Percentiles rank a stretch among this genome's conserved stretches.
These are phyloP conservation scores for Boletus sensibilis DNA, from an alignment of 768 basidiomycete genomes.

Conservation along the genomic window DNA sequence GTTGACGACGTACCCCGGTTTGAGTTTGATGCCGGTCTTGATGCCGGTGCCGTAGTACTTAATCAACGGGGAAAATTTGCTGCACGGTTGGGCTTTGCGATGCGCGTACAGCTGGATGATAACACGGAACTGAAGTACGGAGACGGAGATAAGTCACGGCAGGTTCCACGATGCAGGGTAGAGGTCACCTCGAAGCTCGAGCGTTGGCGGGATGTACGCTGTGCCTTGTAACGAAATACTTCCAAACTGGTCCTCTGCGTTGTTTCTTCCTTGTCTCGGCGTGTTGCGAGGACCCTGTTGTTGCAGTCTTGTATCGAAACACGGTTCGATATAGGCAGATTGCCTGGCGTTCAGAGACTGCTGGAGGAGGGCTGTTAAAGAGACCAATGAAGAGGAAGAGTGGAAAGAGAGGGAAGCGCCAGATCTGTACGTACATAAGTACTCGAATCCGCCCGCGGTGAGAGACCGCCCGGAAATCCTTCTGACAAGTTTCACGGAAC, in stretches of 20 bases:
- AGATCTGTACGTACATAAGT: slow-evolving; percentile 9
- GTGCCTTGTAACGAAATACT: slow-evolving; percentile 9
- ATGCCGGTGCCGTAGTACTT: not conserved
- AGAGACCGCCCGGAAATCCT: slow-evolving; percentile 15
- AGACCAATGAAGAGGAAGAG: not conserved
- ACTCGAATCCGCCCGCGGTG: slow-evolving; percentile 11
- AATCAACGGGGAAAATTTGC: not conserved
- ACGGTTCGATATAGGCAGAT: slow-evolving; percentile 3
- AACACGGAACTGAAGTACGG: slow-evolving; percentile 18
- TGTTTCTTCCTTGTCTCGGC: slow-evolving; percentile 19
- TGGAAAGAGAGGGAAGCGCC: not conserved
- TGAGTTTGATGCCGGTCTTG: slow-evolving; percentile 1
- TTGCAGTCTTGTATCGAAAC: slow-evolving; percentile 7
- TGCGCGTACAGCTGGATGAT: not conserved
- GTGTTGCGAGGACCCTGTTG: slow-evolving; percentile 9
- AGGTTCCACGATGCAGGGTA: slow-evolving; percentile 12
- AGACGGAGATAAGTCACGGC: slow-evolving; percentile 24
- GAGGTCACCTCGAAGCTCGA: not conserved
- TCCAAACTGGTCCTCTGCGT: slow-evolving; percentile 11
- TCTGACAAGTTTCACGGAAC: slow-evolving; percentile 21
- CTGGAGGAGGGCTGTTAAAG: not conserved
- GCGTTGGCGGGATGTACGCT: slow-evolving; percentile 2
- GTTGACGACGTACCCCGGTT: slow-evolving; percentile 5
- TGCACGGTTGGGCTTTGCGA: not conserved
- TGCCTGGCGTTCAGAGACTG: not conserved